Percentiles rank a stretch among this genome's conserved stretches.
Conservation (phyloP, 2,329 filamentous ascomycete species). For the Aspergillus arachidicola region DNA sequence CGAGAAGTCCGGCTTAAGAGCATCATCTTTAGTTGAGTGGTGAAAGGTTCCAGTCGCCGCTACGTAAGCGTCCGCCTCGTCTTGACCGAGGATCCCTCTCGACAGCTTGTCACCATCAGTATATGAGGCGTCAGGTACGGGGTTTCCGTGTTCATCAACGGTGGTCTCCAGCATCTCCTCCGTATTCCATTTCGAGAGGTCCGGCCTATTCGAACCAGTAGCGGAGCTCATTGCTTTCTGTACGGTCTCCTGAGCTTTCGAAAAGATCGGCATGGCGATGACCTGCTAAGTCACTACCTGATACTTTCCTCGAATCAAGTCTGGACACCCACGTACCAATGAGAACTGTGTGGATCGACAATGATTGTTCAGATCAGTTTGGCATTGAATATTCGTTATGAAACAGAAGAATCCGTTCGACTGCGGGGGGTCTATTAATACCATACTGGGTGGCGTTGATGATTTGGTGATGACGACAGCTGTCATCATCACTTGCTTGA, state of each 20-base stretch:
- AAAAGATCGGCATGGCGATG: background rate
- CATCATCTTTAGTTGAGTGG: too few species aligned
- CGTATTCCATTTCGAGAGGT: slow-evolving; percentile 27
- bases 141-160: slow-evolving; percentile 36
- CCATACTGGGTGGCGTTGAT: slow-evolving; percentile 28
- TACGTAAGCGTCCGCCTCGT: slow-evolving; percentile 33
- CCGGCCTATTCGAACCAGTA: background rate
- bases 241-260: slow-evolving; percentile 8
- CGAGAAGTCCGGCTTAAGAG: slow-evolving; percentile 9
- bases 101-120: slow-evolving; percentile 26
- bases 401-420: background rate
- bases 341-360: background rate
- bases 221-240: slow-evolving; percentile 5
- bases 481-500: slow-evolving; percentile 21
- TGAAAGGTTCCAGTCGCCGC: slow-evolving; percentile 22
- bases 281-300: background rate
- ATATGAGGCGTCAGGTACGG: slow-evolving; percentile 31
- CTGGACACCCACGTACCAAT: background rate
- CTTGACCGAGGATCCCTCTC: slow-evolving; percentile 17
- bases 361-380: background rate
- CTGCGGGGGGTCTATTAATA: slow-evolving; percentile 10
- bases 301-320: background rate
- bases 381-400: background rate
- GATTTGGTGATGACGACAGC: slow-evolving; percentile 35
- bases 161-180: slow-evolving; percentile 33